A percentile compares a stretch with the other conserved stretches of the same genome.
Conservation (phyloP, 331 rosid genomes). For the Prunus yedoensis region DNA sequence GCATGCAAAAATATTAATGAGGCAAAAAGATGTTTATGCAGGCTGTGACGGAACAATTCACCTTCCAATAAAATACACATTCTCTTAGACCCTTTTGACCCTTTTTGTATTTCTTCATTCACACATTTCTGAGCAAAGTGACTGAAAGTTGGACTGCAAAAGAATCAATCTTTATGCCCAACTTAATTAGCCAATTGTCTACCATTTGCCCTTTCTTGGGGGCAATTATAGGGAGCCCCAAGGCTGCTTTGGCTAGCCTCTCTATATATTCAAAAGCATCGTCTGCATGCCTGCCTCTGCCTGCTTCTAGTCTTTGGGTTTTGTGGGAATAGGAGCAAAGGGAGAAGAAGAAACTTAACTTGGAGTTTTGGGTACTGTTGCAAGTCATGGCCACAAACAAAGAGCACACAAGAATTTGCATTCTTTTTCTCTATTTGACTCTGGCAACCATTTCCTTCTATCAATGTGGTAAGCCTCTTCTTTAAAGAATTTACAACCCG, state of each 20-base stretch:
- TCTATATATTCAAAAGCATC: neutral
- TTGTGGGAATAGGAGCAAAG: conserved; percentile 16
- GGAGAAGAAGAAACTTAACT: neutral
- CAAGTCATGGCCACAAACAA: conserved; percentile 46
- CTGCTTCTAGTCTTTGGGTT: conserved; percentile 32
- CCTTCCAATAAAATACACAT: conserved; percentile 42
- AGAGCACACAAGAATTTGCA: conserved; percentile 22
- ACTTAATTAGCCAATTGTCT: conserved; percentile 33
- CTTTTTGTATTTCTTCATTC: conserved; percentile 50
- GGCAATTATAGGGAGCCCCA: conserved; percentile 27
- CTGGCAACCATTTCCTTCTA: conserved; percentile 46
- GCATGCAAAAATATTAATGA: conserved; percentile 32
- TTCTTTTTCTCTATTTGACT: conserved; percentile 43
- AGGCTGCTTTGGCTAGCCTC: neutral
- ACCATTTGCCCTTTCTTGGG: conserved; percentile 34
- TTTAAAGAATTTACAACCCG: neutral
- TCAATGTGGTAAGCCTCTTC: conserved; percentile 60
- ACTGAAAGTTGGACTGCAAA: conserved; percentile 48
- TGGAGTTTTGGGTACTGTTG: conserved; percentile 16
- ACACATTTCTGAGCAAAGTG: conserved; percentile 48
- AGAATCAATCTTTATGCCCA: conserved; percentile 74
- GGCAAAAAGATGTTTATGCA: conserved; percentile 26
- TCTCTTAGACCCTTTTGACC: conserved; percentile 28
- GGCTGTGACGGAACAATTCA: conserved; percentile 15
- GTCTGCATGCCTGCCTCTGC: neutral